A percentile compares a stretch with the other conserved stretches of the same genome.
phyloP scores from a whole-genome alignment of 768 basidiomycete genomes.

The Jaapia argillacea region DNA sequence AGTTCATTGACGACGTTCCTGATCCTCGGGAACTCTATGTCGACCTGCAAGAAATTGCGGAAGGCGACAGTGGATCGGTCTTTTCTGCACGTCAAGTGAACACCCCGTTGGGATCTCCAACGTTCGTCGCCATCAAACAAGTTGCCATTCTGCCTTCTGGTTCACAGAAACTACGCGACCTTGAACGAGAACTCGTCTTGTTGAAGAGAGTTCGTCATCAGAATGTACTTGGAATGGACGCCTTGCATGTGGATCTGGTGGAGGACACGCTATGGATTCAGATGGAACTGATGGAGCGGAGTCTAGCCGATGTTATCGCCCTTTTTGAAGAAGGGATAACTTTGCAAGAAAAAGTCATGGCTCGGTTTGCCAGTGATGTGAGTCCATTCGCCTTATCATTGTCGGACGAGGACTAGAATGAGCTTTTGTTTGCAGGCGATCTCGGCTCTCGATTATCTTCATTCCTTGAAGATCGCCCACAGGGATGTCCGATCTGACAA shows the following conservation, averaged over 20 bases:
- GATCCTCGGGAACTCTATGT: slow-evolving; percentile 58
- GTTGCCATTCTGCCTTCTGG: slow-evolving; percentile 50
- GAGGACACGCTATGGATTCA: slow-evolving; percentile 62
- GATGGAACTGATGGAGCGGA: slow-evolving; percentile 88
- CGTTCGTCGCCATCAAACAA: slow-evolving; percentile 68
- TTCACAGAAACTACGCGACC: slow-evolving; percentile 51
- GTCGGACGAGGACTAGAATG: too few relatives aligned
- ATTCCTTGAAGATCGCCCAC: slow-evolving; percentile 61
- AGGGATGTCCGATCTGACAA: slow-evolving; percentile 83
- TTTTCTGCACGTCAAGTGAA: slow-evolving; percentile 29
- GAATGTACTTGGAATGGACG: slow-evolving; percentile 59
- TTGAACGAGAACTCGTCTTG: slow-evolving; percentile 50
- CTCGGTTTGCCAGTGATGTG: slow-evolving; percentile 71
- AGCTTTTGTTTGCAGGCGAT: too few relatives aligned
- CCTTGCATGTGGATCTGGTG: slow-evolving; percentile 55
- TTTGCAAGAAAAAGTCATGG: slow-evolving; percentile 60
- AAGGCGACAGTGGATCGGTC: slow-evolving; percentile 76
- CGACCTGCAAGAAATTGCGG: slow-evolving; percentile 69
- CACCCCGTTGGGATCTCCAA: not conserved
- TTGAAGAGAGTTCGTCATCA: slow-evolving; percentile 48
- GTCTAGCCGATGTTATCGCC: slow-evolving; percentile 71
- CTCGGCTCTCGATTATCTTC: slow-evolving; percentile 55
- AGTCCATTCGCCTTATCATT: slow-evolving; percentile 18
- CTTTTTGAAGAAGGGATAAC: slow-evolving; percentile 51
- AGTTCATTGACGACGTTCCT: slow-evolving; percentile 51